phyloP scores from a whole-genome alignment of 1,139 yeast species.

The Arxiozyma bovina region DNA sequence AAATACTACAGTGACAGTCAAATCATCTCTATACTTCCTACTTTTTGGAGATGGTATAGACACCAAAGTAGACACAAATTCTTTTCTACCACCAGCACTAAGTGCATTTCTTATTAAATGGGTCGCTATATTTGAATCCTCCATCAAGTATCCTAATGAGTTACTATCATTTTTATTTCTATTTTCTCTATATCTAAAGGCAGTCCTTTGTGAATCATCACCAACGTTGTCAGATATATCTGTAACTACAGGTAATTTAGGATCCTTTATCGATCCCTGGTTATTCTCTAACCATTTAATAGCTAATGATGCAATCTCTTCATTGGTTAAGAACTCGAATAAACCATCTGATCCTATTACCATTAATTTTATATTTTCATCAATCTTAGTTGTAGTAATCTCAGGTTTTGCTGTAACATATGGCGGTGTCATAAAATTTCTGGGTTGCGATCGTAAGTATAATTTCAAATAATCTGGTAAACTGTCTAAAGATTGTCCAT shows the following conservation, averaged over 20 bases:
- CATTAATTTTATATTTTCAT: slow-evolving; percentile 72
- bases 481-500: slow-evolving; percentile 37
- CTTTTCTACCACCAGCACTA: slow-evolving; percentile 79
- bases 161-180: slow-evolving; percentile 26
- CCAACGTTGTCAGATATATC: slow-evolving; percentile 46
- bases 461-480: slow-evolving; percentile 74
- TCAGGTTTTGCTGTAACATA: slow-evolving; percentile 97
- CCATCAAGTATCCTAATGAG: slow-evolving; percentile 39
- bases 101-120: slow-evolving; percentile 90
- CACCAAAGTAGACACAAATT: slow-evolving; percentile 78
- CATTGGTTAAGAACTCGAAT: slow-evolving; percentile 84
- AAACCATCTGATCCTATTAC: slow-evolving; percentile 94
- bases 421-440: slow-evolving; percentile 79
- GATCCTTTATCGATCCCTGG: slow-evolving; percentile 28
- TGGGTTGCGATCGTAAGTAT: slow-evolving; percentile 78
- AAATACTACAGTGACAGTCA: slow-evolving; percentile 91
- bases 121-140: slow-evolving; percentile 84
- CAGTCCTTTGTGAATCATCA: slow-evolving; percentile 49
- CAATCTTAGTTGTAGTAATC: slow-evolving; percentile 69
- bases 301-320: slow-evolving; percentile 85
- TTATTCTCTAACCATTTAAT: slow-evolving; percentile 81
- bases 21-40: slow-evolving; percentile 86
- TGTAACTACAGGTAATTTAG: slow-evolving; percentile 49
- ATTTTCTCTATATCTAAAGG: slow-evolving; percentile 40
- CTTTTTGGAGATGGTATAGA: slow-evolving; percentile 92